These are phyloP conservation scores for Lactifluus volemus DNA, from an alignment of 768 basidiomycete species.

Conservation along the genomic window DNA sequence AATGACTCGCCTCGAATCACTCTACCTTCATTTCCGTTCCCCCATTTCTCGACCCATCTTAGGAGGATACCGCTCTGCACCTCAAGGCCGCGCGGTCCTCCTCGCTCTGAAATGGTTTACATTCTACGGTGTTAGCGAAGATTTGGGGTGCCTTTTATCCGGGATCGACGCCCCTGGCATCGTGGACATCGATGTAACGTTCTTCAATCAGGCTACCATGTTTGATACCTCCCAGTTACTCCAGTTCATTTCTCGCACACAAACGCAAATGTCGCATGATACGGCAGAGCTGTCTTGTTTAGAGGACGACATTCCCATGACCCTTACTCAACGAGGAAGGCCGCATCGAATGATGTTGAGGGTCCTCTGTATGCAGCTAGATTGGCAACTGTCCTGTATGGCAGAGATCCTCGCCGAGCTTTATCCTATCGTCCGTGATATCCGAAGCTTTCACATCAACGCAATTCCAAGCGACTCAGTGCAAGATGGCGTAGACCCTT, in stretches of 20 bases:
- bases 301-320: not conserved
- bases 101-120: not conserved
- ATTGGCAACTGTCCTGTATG: not conserved
- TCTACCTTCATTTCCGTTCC: not conserved
- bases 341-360: not conserved
- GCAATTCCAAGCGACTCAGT: no score
- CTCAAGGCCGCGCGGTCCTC: not conserved
- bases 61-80: not conserved
- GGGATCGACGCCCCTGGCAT: not conserved
- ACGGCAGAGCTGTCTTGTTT: not conserved
- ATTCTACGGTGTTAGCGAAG: not conserved
- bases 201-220: not conserved
- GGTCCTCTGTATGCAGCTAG: not conserved
- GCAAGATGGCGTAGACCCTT: no score
- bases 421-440: no score
- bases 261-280: not conserved
- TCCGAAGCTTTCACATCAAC: not conserved
- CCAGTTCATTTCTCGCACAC: not conserved
- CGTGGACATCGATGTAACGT: not conserved
- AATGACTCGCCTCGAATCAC: not conserved
- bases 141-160: not conserved
- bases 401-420: not conserved
- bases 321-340: not conserved
- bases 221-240: not conserved
- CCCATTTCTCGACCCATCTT: not conserved